Evolutionary conservation across 345 rosid species (phyloP).

Genomic region (Populus nigra): DNA sequence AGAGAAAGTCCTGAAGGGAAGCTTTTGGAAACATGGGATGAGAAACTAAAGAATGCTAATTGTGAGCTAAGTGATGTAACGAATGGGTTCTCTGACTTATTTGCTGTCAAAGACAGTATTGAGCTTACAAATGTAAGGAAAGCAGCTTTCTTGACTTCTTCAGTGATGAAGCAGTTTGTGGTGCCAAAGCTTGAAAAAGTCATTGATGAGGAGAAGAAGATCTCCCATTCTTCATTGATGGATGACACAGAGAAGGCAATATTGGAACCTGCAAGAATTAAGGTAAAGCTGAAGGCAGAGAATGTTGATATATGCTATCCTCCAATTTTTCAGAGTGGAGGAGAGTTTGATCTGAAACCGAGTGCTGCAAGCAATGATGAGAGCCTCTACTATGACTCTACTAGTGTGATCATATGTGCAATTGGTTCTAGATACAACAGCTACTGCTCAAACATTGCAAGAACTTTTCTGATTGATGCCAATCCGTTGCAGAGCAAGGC

Average conservation of each 20-base stretch:
- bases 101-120: conserved; percentile 70
- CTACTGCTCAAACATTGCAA: conserved; percentile 87
- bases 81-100: conserved; percentile 72
- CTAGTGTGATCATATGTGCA: conserved; percentile 82
- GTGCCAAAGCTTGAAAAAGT: conserved; percentile 85
- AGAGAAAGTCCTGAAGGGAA: conserved; percentile 86
- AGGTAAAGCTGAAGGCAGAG: conserved; percentile 81
- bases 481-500: conserved; percentile 77
- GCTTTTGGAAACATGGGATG: conserved; percentile 81
- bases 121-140: conserved; percentile 79
- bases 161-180: conserved; percentile 79
- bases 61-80: conserved; percentile 67
- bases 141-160: conserved; percentile 68
- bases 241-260: conserved; percentile 85
- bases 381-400: conserved; percentile 72
- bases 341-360: conserved; percentile 83
- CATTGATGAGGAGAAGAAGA: conserved; percentile 87
- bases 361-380: conserved; percentile 92
- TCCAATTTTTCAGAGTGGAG: conserved; percentile 95
- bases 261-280: conserved; percentile 71
- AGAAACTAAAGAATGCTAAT: conserved; percentile 49
- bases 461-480: conserved; percentile 85
- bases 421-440: conserved; percentile 83
- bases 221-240: conserved; percentile 81
- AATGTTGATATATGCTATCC: conserved; percentile 96